Conservation (phyloP, 345 rosid genomes). For the Stellera chamaejasme region DNA sequence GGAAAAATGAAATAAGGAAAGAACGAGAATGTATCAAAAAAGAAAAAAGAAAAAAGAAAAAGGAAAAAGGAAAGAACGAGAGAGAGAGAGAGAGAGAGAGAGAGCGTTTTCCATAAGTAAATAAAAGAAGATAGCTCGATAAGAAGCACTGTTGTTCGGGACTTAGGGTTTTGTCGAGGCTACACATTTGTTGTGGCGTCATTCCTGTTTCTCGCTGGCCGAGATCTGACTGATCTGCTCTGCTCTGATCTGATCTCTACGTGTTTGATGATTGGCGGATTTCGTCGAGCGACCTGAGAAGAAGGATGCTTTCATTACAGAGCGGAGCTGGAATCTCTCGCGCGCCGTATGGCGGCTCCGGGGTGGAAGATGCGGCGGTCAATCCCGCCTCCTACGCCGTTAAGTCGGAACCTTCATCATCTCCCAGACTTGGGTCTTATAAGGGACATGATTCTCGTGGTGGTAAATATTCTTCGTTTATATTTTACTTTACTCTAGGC, state of each 20-base stretch:
- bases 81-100: neutral
- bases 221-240: conserved; percentile 15
- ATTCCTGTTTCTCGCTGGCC: conserved; percentile 2
- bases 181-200: neutral
- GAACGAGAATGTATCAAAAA: no score
- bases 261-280: conserved; percentile 11
- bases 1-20: neutral
- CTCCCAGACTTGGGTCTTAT: conserved; percentile 41
- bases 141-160: conserved; percentile 1
- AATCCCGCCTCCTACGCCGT: conserved; percentile 11
- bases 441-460: conserved; percentile 31
- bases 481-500: neutral
- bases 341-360: conserved; percentile 18
- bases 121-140: conserved; percentile 5
- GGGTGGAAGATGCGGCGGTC: conserved; percentile 23
- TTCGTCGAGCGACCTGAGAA: conserved; percentile 8
- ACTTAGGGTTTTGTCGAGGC: conserved; percentile 18
- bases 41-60: neutral
- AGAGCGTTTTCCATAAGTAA: neutral
- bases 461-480: conserved; percentile 15
- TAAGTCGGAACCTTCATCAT: conserved; percentile 45
- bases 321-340: conserved; percentile 37
- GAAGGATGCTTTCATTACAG: conserved; percentile 39
- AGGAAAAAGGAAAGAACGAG: neutral
- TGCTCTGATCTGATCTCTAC: conserved; percentile 2